A percentile compares a stretch with the other conserved stretches of the same genome.
Evolutionary conservation across 257 asterid genomes (phyloP).

Genomic region (Plectranthus barbatus): DNA sequence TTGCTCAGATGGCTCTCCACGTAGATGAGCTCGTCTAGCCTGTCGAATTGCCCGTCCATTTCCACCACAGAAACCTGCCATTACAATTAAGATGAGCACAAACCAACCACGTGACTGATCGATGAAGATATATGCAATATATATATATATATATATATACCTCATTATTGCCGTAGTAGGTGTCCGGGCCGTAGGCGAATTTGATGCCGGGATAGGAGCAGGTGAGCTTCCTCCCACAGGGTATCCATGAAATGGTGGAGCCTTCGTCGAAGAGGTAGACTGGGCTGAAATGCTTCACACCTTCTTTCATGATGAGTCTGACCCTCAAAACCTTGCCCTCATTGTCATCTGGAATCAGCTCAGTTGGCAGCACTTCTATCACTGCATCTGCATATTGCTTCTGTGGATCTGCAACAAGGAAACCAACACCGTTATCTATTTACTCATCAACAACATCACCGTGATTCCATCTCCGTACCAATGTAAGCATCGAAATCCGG

Average conservation of each 20-base stretch:
- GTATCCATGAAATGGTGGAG: conserved; percentile 91
- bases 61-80: conserved; percentile 83
- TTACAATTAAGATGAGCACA: no score
- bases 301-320: conserved; percentile 82
- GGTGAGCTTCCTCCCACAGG: conserved; percentile 94
- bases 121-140: no score
- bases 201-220: conserved; percentile 99
- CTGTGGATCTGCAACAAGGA: conserved; percentile 61
- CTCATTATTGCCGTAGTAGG: conserved; percentile 83
- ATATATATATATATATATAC: conserved; percentile 20
- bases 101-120: neutral
- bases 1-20: conserved; percentile 95
- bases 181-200: conserved; percentile 76
- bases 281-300: conserved; percentile 72
- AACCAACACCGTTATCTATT: neutral
- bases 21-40: conserved; percentile 85
- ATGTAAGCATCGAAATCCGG: conserved; percentile 95
- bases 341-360: conserved; percentile 85
- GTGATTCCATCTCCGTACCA: conserved; percentile 27
- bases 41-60: conserved; percentile 98
- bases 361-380: conserved; percentile 86
- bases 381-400: conserved; percentile 93
- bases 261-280: conserved; percentile 97
- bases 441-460: no score
- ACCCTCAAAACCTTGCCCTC: conserved; percentile 94